Evolutionary conservation across 305 asterid genomes (phyloP).

Genomic region (Solanum chacoense): DNA sequence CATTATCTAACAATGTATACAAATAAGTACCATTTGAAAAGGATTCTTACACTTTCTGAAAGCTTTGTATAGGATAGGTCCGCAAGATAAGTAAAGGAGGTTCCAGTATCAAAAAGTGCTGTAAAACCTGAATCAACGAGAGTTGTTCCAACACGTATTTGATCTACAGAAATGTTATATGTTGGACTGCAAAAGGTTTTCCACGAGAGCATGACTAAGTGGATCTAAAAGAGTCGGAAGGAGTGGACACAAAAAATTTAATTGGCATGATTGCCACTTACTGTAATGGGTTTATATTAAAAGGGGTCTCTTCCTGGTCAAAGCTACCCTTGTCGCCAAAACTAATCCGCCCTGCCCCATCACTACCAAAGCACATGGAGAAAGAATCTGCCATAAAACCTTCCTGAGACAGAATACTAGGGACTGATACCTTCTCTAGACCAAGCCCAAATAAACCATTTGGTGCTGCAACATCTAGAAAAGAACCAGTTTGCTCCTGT

Average conservation of each 20-base stretch:
- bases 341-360: constrained; percentile 60
- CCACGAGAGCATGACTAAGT: background rate
- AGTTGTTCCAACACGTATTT: constrained; percentile 51
- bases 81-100: constrained; percentile 67
- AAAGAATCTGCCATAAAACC: constrained; percentile 64
- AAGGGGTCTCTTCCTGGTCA: constrained; percentile 75
- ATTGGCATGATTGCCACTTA: constrained; percentile 26
- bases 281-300: constrained; percentile 44
- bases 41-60: constrained; percentile 47
- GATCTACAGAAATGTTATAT: constrained; percentile 43
- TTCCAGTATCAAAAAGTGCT: constrained; percentile 77
- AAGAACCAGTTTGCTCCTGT: constrained; percentile 74
- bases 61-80: constrained; percentile 52
- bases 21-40: background rate
- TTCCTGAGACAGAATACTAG: constrained; percentile 52
- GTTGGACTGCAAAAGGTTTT: constrained; percentile 41
- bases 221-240: background rate
- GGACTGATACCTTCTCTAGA: constrained; percentile 71
- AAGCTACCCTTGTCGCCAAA: constrained; percentile 84
- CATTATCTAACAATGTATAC: background rate
- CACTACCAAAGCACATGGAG: constrained; percentile 80
- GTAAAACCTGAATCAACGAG: constrained; percentile 40
- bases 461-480: constrained; percentile 70
- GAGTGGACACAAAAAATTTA: background rate
- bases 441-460: constrained; percentile 86